Percentiles rank a stretch among this genome's conserved stretches.
phyloP scores from a whole-genome alignment of 2,329 filamentous ascomycete species.

The Cercospora brassicicola region DNA sequence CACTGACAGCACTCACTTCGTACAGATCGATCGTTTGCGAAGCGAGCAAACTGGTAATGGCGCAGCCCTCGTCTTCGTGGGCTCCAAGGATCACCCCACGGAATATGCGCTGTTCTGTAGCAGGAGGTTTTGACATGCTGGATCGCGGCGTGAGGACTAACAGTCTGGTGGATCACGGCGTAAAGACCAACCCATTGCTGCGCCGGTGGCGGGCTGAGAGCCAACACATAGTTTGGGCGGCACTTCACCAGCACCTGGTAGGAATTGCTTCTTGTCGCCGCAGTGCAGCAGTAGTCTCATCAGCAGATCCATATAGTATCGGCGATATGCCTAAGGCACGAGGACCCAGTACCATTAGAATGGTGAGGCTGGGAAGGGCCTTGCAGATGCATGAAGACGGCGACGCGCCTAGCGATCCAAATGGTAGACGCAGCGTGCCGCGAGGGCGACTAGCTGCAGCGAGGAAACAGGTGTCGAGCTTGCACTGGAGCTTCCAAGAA shows the following conservation, averaged over 20 bases:
- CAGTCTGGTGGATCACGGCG: background rate
- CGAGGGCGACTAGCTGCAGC: background rate
- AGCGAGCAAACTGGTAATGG: background rate
- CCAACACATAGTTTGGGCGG: background rate
- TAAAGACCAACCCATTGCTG: background rate
- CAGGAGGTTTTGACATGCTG: background rate
- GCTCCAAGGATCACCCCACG: background rate
- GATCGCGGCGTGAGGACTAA: background rate
- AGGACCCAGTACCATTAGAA: background rate
- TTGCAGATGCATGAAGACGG: slow-evolving; percentile 1
- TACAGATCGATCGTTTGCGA: background rate
- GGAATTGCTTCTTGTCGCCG: background rate
- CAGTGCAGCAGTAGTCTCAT: background rate
- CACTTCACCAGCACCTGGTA: background rate
- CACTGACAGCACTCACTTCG: background rate
- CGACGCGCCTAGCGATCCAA: background rate
- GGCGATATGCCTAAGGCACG: background rate
- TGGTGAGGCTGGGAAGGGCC: background rate
- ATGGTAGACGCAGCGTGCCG: background rate
- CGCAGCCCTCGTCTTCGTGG: background rate
- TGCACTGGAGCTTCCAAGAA: background rate
- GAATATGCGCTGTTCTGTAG: background rate
- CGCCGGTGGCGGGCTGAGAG: background rate
- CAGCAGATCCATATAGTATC: background rate
- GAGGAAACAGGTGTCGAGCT: slow-evolving; percentile 5